Percentiles rank a stretch among this genome's conserved stretches.
Evolutionary conservation across 192 early-diverging fungal species (phyloP).

Genomic region (Gorgonomyces haynaldii): DNA sequence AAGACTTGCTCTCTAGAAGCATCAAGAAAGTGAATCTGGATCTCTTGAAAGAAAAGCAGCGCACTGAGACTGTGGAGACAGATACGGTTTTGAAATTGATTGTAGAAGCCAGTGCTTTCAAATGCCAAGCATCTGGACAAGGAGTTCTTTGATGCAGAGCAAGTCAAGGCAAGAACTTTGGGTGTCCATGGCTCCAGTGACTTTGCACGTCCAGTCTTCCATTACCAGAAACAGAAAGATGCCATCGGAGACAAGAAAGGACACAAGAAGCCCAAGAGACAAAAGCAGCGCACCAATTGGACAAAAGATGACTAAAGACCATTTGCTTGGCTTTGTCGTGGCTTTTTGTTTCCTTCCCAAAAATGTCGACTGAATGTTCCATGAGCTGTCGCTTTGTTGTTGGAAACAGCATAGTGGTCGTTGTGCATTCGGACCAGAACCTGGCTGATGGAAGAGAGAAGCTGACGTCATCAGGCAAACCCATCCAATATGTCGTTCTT

Average conservation of each 20-base stretch:
- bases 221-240: too few relatives aligned
- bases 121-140: slow-evolving; percentile 7
- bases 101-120: neutral
- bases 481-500: slow-evolving; percentile 6
- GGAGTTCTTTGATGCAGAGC: slow-evolving; percentile 13
- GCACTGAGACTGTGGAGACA: slow-evolving; percentile 10
- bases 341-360: too few relatives aligned
- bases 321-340: too few relatives aligned
- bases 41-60: slow-evolving; percentile 4
- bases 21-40: slow-evolving; percentile 3
- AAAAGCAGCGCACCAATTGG: too few relatives aligned
- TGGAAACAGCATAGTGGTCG: too few relatives aligned
- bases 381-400: too few relatives aligned
- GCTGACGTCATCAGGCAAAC: slow-evolving; percentile 3
- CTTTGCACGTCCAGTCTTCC: too few relatives aligned
- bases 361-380: too few relatives aligned
- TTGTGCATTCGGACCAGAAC: too few relatives aligned
- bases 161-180: slow-evolving; percentile 19
- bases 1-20: slow-evolving; percentile 31
- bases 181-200: slow-evolving; percentile 22
- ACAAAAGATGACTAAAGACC: too few relatives aligned
- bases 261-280: too few relatives aligned
- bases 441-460: slow-evolving; percentile 9
- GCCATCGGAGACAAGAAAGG: slow-evolving; percentile 44
- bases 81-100: slow-evolving; percentile 5